Evolutionary conservation across 495 filamentous ascomycete species (phyloP), one percentile per base, ranked within the genome.

Genomic region (Articulospora tetracladia): DNA sequence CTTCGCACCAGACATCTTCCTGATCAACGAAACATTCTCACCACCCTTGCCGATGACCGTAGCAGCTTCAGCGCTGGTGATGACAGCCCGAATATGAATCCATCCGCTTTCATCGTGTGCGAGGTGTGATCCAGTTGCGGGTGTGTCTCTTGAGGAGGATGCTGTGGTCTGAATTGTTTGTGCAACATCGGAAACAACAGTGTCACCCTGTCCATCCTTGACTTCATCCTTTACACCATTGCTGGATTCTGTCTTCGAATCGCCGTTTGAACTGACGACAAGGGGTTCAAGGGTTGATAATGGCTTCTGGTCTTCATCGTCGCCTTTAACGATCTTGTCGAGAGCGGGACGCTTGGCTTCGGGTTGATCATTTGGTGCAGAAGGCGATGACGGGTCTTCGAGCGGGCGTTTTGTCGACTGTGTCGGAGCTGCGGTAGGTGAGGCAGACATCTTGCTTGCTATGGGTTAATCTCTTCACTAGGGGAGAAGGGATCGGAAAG

Each of bases 11-110:
- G 95, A 95, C 77, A 92, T 78, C 69, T 86, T 88, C 59, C 94
- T 86, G 64, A 98, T 97, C 72, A 92, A 87, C 60, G 92, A 93
- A 57, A 98, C 94, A 71, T 98, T 98, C 77, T 98, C 94, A 69
- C 94, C 94, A 67, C 92, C 93, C 78, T 97, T 98, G 60, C 94
- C 94, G 77, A 98, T 98, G 55, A 97, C 89, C 55, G 94, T 98
- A 25, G 94, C 94, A 65, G 94, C 94, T 74, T 98, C 94, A 46
- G 89, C 91, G 73, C 92, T 98, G 32, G 93, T 93, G 64, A 98
- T 98, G 66, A 96, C 88, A 19, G 95, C 89, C 63, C 94, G 89
- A 65, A 98, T 88, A 73, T 98, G 95, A 61, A 98, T 91, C 95
- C 95, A 98, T 36, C 82, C 84, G 48, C 89, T 94, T 75, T 98